Evolutionary conservation across 164 flowering plant genomes (phyloP), one percentile per base, ranked within the genome.

Genomic region (Akebia trifoliata): DNA sequence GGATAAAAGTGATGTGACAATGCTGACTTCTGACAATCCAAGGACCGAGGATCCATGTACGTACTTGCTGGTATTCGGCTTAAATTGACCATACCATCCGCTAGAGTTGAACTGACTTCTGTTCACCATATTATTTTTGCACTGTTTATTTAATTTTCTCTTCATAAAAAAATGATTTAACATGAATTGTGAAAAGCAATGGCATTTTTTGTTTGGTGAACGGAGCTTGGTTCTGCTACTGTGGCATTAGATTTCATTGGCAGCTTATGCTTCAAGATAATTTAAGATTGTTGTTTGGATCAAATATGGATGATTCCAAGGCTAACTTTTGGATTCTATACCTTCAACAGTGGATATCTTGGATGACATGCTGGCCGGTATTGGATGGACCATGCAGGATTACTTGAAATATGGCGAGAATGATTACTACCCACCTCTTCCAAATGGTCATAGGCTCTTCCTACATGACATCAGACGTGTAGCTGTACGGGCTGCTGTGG

Each of bases 321-420:
- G 10, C 49, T 74, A 32, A 73, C 54, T 14, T 57, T 44, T 40
- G 40, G 32, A 42, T 53, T 32, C 65, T 59, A 37, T 53, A 38
- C 66, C 21, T 63, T 63, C 32, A 29, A 58, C 78, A 93, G 99
- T 93, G 92, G 96, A 90, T 74, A 84, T 90, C 51, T 77, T 93
- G 81, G 99, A 93, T 65, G 99, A 93, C 62, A 87, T 93, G 99
- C 61, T 93, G 72, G 83, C 90, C 65, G 97, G 97, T 36, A 78
- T 93, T 11, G 99, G 99, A 61, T 82, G 83, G 98, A 76, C 94
- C 44, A 93, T 93, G 98, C 95, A 85, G 60, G 97, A 85, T 51
- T 93, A 93, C 79, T 68, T 90, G 76, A 84, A 83, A 64, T 26
- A 90, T 63, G 96, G 95, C 18, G 96, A 86, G 70, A 84, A 93